Percentiles rank a stretch among this genome's conserved stretches.
Conservation (phyloP, 192 early-diverging fungal species). For the Linnemannia hyalina region DNA sequence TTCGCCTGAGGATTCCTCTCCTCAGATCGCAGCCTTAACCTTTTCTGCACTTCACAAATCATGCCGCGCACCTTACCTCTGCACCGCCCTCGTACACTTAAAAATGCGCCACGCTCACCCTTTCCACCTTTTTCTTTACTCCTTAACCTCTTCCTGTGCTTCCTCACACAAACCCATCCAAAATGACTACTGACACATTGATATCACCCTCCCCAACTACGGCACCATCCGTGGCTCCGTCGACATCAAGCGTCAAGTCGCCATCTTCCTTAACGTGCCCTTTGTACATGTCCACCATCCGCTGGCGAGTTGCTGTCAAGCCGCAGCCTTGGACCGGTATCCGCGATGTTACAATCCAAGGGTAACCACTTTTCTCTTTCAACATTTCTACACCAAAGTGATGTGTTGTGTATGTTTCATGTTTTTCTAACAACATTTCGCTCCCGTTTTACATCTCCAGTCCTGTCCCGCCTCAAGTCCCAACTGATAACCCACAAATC, state of each 20-base stretch:
- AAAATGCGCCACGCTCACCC: neutral
- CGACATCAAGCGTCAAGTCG: neutral
- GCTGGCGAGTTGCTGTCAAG: slow-evolving; percentile 38
- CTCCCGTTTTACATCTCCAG: neutral
- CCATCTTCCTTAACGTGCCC: slow-evolving; percentile 37
- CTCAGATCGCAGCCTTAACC: no score
- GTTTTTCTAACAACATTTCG: no score
- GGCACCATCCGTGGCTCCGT: slow-evolving; percentile 3
- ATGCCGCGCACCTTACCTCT: no score
- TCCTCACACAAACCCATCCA: neutral
- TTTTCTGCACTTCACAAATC: no score
- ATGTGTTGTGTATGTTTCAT: no score
- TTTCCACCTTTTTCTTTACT: neutral
- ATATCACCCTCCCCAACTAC: slow-evolving; percentile 17
- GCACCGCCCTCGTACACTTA: neutral
- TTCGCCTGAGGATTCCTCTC: no score
- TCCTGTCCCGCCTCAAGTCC: slow-evolving; percentile 18
- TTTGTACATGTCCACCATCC: slow-evolving; percentile 19
- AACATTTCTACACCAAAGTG: no score
- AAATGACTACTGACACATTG: slow-evolving; percentile 15
- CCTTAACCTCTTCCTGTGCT: neutral
- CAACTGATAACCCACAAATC: slow-evolving; percentile 8
- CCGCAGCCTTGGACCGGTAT: slow-evolving; percentile 22
- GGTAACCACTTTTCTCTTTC: no score
- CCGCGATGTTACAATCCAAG: slow-evolving; percentile 20